phyloP scores from a whole-genome alignment of 768 basidiomycete genomes.

The Hygrophorus russula region DNA sequence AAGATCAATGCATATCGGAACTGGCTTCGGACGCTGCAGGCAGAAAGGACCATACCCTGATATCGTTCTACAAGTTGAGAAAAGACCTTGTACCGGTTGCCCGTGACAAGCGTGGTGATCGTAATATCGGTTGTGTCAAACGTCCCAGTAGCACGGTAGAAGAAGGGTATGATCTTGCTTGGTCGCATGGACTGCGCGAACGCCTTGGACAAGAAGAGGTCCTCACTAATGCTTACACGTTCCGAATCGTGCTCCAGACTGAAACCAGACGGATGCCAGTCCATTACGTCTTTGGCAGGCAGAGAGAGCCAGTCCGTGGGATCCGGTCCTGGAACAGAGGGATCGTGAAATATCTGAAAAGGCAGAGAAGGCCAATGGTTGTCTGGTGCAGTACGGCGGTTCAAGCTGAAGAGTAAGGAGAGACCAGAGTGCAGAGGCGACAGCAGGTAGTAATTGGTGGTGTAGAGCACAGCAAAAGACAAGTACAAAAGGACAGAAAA shows the following conservation, averaged over 20 bases:
- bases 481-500: conserved; percentile 23
- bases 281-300: conserved; percentile 11
- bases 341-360: conserved; percentile 9
- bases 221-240: conserved; percentile 29
- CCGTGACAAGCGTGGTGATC: conserved; percentile 76
- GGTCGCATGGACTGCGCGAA: conserved; percentile 64
- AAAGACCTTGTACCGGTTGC: conserved; percentile 66
- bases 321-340: conserved; percentile 4
- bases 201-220: conserved; percentile 54
- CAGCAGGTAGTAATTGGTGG: conserved; percentile 27
- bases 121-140: conserved; percentile 64
- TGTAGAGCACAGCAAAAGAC: conserved; percentile 29
- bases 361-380: conserved; percentile 11
- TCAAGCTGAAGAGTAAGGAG: conserved; percentile 15
- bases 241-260: conserved; percentile 24
- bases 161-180: conserved; percentile 70
- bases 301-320: conserved; percentile 8
- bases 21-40: neutral
- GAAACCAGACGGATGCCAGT: conserved; percentile 24
- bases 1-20: neutral
- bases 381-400: conserved; percentile 5
- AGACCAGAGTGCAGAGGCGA: conserved; percentile 20
- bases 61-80: conserved; percentile 65
- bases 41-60: conserved; percentile 36
- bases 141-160: conserved; percentile 52